phyloP scores from a whole-genome alignment of 1,284 basidiomycete genomes.

The Neonothopanus nambi region DNA sequence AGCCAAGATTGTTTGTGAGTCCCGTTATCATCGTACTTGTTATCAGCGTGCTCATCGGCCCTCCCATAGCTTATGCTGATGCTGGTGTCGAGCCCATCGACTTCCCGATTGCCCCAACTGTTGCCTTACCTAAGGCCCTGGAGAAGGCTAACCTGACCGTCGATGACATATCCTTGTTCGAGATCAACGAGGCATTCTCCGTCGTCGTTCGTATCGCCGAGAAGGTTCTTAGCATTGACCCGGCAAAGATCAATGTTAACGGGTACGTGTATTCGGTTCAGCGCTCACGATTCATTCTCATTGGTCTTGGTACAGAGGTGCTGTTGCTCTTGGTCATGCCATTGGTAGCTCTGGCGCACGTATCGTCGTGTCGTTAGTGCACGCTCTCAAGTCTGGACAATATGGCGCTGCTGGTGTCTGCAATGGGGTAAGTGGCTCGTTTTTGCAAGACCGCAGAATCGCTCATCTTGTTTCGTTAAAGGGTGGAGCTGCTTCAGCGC shows the following conservation, averaged over 20 bases:
- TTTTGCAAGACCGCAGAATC: constrained; percentile 2
- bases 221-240: constrained; percentile 83
- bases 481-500: constrained; percentile 92
- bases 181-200: constrained; percentile 99
- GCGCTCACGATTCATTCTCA: constrained; percentile 12
- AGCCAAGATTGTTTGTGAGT: constrained; percentile 88
- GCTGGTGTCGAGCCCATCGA: constrained; percentile 96
- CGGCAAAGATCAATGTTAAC: constrained; percentile 89
- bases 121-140: constrained; percentile 89
- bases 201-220: constrained; percentile 92
- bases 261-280: constrained; percentile 55
- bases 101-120: constrained; percentile 94
- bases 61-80: constrained; percentile 94
- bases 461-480: constrained; percentile 30
- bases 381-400: constrained; percentile 91
- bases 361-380: constrained; percentile 93
- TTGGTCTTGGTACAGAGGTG: constrained; percentile 61
- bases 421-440: constrained; percentile 77
- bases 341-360: constrained; percentile 95
- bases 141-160: constrained; percentile 83
- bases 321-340: constrained; percentile 92
- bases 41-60: constrained; percentile 20
- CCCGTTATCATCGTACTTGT: constrained; percentile 5
- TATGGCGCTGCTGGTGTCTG: constrained; percentile 98
- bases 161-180: constrained; percentile 89